A percentile compares a stretch with the other conserved stretches of the same genome.
These are phyloP conservation scores for Volvariella surrecta DNA, from an alignment of 1,284 basidiomycete genomes.

Conservation along the genomic window DNA sequence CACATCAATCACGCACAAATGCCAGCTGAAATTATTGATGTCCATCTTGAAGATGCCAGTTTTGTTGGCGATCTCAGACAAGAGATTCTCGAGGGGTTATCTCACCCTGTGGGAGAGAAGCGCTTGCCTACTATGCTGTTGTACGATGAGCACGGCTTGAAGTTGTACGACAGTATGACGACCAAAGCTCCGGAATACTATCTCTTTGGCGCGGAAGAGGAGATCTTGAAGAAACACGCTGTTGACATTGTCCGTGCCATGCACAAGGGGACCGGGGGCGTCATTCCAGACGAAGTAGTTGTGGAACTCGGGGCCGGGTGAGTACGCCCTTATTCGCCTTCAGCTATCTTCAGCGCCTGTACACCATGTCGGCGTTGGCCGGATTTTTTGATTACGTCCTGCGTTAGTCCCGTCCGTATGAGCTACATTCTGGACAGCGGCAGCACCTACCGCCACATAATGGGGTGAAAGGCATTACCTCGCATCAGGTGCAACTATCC, in stretches of 20 bases:
- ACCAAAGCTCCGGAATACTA: constrained; percentile 84
- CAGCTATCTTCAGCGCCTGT: too few species aligned
- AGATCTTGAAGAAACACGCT: constrained; percentile 53
- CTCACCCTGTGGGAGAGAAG: constrained; percentile 44
- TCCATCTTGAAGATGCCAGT: not conserved
- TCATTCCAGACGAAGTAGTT: constrained; percentile 43
- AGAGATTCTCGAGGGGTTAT: constrained; percentile 48
- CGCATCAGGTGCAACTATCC: too few species aligned
- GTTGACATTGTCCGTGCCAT: constrained; percentile 66
- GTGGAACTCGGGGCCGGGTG: constrained; percentile 87
- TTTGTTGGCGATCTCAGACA: constrained; percentile 27
- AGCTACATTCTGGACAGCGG: too few species aligned
- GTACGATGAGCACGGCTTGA: constrained; percentile 81
- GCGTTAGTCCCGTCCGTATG: too few species aligned
- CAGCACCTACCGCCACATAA: too few species aligned
- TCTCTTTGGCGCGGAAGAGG: constrained; percentile 72
- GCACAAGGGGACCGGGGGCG: constrained; percentile 34
- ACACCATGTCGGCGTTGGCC: too few species aligned
- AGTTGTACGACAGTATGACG: constrained; percentile 81
- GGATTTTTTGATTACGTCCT: too few species aligned
- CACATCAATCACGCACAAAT: too few species aligned
- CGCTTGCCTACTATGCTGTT: constrained; percentile 80
- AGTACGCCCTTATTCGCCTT: constrained; percentile 23
- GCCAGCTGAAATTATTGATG: constrained; percentile 42
- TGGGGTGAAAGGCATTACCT: too few species aligned